A percentile compares a stretch with the other conserved stretches of the same genome.
phyloP scores from a whole-genome alignment of 352 stramenopile species.

The Pythium rhizo-oryzae region DNA sequence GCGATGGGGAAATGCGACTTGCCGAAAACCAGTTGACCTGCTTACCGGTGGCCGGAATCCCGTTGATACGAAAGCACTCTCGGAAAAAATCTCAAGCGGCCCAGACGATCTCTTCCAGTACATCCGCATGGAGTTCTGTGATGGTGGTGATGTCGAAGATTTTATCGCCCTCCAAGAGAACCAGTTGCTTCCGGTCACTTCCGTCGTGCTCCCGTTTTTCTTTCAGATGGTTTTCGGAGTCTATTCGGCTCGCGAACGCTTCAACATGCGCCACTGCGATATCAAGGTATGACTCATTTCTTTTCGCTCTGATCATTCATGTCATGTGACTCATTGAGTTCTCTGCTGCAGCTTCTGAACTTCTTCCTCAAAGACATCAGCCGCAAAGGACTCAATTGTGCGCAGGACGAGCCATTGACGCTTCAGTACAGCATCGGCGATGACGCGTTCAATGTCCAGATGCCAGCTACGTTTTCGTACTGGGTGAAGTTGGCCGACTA shows the following conservation, averaged over 20 bases:
- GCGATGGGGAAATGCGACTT: conserved; percentile 58
- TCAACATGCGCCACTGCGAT: conserved; percentile 97
- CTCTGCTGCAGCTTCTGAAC: conserved; percentile 90
- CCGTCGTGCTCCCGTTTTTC: conserved; percentile 84
- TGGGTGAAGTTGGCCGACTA: conserved; percentile 98
- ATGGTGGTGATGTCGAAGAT: conserved; percentile 95
- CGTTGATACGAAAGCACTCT: conserved; percentile 4
- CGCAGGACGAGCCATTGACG: conserved; percentile 38
- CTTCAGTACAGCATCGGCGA: conserved; percentile 70
- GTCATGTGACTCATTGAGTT: not conserved
- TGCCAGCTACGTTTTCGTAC: conserved; percentile 69
- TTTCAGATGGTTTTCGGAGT: conserved; percentile 98
- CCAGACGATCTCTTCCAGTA: conserved; percentile 89
- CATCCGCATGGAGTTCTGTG: conserved; percentile 98
- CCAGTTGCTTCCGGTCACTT: conserved; percentile 55
- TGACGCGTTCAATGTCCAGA: conserved; percentile 51
- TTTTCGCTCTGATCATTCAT: not conserved
- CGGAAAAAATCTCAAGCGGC: conserved; percentile 14
- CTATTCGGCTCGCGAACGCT: conserved; percentile 89
- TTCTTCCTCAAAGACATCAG: conserved; percentile 95
- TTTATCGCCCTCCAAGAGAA: conserved; percentile 89
- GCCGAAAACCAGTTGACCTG: conserved; percentile 73
- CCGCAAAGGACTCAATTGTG: conserved; percentile 37
- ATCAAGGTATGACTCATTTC: conserved; percentile 82
- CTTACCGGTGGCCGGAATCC: conserved; percentile 36